A percentile compares a stretch with the other conserved stretches of the same genome.
These are phyloP conservation scores for Macrolepiota albuminosa DNA, from an alignment of 768 basidiomycete genomes.

Conservation along the genomic window DNA sequence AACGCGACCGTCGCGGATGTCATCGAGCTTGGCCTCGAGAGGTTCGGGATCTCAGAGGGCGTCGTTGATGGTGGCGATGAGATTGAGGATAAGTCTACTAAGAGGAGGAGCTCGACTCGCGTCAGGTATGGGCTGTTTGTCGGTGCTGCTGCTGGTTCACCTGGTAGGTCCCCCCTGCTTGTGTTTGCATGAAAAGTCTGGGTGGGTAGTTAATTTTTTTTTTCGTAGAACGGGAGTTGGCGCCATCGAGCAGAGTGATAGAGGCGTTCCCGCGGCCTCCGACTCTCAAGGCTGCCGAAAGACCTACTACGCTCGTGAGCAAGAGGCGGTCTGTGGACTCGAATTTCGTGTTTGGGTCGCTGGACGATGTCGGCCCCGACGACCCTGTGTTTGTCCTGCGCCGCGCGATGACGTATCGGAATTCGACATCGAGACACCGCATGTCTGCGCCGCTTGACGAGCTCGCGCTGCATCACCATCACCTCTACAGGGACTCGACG, in stretches of 20 bases:
- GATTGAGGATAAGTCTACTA: conserved; percentile 86
- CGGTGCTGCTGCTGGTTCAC: conserved; percentile 39
- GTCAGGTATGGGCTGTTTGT: conserved; percentile 82
- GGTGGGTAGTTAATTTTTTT: background rate
- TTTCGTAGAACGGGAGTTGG: conserved; percentile 64
- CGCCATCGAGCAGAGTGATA: conserved; percentile 77
- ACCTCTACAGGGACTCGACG: conserved; percentile 63
- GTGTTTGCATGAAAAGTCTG: conserved; percentile 3
- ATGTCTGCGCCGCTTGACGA: conserved; percentile 80
- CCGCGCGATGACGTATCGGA: conserved; percentile 71
- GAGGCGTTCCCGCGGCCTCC: conserved; percentile 82
- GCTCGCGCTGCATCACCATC: conserved; percentile 69
- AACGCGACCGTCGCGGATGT: conserved; percentile 97
- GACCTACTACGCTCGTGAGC: conserved; percentile 50
- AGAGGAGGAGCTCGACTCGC: conserved; percentile 70
- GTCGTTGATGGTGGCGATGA: conserved; percentile 99
- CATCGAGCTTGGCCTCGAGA: conserved; percentile 85
- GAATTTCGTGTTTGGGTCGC: conserved; percentile 57
- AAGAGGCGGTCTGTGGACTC: conserved; percentile 90
- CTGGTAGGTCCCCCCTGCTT: conserved; percentile 45
- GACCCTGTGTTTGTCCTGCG: conserved; percentile 92
- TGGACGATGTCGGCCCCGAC: conserved; percentile 71
- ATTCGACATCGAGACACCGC: conserved; percentile 62
- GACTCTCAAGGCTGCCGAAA: conserved; percentile 57
- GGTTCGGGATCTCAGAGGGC: conserved; percentile 95